phyloP scores from a whole-genome alignment of 768 basidiomycete genomes.

The Suillus americanus region DNA sequence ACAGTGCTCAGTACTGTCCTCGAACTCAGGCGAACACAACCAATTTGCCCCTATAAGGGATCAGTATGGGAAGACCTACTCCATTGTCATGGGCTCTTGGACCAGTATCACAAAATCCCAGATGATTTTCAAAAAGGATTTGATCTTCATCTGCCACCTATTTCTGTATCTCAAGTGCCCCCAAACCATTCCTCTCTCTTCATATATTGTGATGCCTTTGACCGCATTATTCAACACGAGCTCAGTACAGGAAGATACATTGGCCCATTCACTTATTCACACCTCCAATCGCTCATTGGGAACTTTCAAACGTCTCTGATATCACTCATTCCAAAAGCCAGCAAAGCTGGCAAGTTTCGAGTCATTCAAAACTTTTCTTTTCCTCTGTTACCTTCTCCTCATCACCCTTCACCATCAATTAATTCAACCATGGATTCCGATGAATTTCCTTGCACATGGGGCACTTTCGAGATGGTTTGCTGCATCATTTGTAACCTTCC shows the following conservation, averaged over 20 bases:
- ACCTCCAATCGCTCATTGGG: not conserved
- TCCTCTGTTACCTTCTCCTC: not conserved
- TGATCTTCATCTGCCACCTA: too few relatives aligned
- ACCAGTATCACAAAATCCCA: too few relatives aligned
- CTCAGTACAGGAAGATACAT: not conserved
- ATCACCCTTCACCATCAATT: not conserved
- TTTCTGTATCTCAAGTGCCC: too few relatives aligned
- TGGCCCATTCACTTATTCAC: not conserved
- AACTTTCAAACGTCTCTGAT: not conserved
- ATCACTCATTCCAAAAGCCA: not conserved
- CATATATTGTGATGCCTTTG: not conserved
- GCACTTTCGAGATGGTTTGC: not conserved
- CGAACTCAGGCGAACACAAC: too few relatives aligned
- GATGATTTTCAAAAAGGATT: too few relatives aligned
- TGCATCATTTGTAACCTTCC: not conserved
- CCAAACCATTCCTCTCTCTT: not conserved
- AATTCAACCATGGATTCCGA: not conserved
- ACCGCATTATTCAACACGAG: accelerated
- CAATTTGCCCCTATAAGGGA: too few relatives aligned
- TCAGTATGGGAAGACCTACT: too few relatives aligned
- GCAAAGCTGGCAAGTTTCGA: not conserved
- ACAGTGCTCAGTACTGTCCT: too few relatives aligned
- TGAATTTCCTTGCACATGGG: not conserved
- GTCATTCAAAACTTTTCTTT: not conserved
- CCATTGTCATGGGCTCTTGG: too few relatives aligned